Evolutionary conservation across 2,329 filamentous ascomycete genomes (phyloP), one percentile per base, ranked within the genome.

Genomic region (Bipolaris cookei): DNA sequence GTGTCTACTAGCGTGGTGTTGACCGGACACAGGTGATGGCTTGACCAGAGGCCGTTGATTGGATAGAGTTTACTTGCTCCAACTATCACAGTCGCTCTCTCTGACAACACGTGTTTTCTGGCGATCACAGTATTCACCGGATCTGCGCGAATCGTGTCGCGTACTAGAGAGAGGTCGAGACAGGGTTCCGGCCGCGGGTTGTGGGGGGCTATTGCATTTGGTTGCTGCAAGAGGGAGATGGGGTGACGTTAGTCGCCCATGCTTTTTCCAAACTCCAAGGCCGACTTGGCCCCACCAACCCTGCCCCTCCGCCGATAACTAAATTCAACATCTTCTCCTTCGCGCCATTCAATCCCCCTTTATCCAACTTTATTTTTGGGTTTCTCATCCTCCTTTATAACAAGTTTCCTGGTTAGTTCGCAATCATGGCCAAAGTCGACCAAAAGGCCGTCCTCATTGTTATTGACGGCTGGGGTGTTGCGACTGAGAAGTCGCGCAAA

Each of bases 401-500:
- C 21, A 16, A 41, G 43, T 37, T 49, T 45, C 13, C 47, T 53
- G 65, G 64, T 66, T 68, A 59, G 20, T 50, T 56, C 58, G 63
- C 67, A 77, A 82, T 74, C 65, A 90, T 90, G 87, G 83, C 82
- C 62, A 81, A 86, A 72, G 86, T 88, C 74, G 84, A 90, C 73
- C 86, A 90, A 62, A 90, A 90, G 78, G 83, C 84, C 63, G 88
- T 87, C 63, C 82, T 91, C 70, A 90, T 99, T 86, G 95, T 98
- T 81, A 99, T 99, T 84, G 95, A 99, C 82, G 95, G 95, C 75
- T 99, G 95, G 95, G 95, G 95, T 75, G 87, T 98, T 72, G 86
- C 93, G 71, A 87, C 87, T 63, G 88, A 89, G 66, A 81, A 88
- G 57, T 96, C 92, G 55, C 90, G 90, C 71, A 90, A 91, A 73